Conservation (phyloP, 495 filamentous ascomycete genomes). For the Hypoxylon crocopeplum region DNA sequence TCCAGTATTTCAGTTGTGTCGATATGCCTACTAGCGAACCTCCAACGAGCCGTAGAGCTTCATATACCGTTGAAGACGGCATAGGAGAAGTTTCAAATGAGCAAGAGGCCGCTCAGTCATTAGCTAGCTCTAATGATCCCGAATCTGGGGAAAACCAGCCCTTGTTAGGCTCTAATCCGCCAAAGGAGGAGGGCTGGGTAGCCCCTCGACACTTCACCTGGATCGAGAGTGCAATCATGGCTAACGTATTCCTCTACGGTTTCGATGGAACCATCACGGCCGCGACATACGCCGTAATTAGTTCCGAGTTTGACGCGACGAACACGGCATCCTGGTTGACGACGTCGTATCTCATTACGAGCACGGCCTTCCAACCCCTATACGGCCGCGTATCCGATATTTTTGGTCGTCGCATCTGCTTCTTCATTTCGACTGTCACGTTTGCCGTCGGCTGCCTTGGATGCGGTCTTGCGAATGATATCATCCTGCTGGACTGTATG, state of each 20-base stretch:
- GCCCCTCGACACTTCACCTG: slow-evolving; percentile 49
- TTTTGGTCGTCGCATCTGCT: slow-evolving; percentile 59
- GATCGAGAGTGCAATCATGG: slow-evolving; percentile 64
- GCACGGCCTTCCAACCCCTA: slow-evolving; percentile 66
- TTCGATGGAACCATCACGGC: slow-evolving; percentile 73
- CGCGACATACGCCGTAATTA: slow-evolving; percentile 69
- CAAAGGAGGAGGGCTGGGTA: slow-evolving; percentile 43
- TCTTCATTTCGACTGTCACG: slow-evolving; percentile 54
- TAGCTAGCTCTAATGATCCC: slow-evolving; percentile 22
- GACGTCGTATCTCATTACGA: slow-evolving; percentile 77
- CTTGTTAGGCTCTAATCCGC: slow-evolving; percentile 44
- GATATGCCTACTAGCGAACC: not conserved
- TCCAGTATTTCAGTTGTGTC: not conserved
- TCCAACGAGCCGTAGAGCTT: not conserved
- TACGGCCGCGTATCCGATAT: slow-evolving; percentile 58
- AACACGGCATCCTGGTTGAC: slow-evolving; percentile 70
- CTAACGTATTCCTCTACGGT: slow-evolving; percentile 69
- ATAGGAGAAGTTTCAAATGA: not conserved
- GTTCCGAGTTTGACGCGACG: slow-evolving; percentile 59
- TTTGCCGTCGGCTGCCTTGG: slow-evolving; percentile 56
- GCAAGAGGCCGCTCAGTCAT: not conserved
- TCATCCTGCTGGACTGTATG: slow-evolving; percentile 54
- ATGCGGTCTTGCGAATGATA: slow-evolving; percentile 50
- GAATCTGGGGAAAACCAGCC: slow-evolving; percentile 45
- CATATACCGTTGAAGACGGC: not conserved